Conservation (phyloP, 2,329 filamentous ascomycete genomes). For the Lecanoromycetidae sp. region DNA sequence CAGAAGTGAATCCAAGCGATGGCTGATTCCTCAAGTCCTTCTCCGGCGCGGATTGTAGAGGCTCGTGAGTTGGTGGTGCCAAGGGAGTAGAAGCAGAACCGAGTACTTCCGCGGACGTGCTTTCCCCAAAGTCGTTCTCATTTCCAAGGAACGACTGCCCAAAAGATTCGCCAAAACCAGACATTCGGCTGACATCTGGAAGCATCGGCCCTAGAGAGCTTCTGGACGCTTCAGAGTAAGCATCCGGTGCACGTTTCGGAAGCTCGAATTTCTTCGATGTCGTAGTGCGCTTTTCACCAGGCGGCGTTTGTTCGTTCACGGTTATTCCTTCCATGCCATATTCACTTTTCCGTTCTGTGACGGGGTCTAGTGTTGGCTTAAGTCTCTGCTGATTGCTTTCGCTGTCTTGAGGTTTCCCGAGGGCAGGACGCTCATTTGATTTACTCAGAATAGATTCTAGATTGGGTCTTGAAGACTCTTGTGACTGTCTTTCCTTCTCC, state of each 20-base stretch:
- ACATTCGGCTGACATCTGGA: constrained; percentile 34
- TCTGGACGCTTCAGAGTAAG: constrained; percentile 2
- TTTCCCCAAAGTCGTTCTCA: not conserved
- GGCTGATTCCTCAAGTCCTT: constrained; percentile 37
- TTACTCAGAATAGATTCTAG: constrained; percentile 37
- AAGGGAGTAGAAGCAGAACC: not conserved
- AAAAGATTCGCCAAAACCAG: constrained; percentile 31
- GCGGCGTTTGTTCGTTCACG: not conserved
- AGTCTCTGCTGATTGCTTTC: constrained; percentile 28
- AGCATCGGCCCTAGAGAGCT: constrained; percentile 22
- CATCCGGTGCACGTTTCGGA: constrained; percentile 4
- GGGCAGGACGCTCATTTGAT: constrained; percentile 13
- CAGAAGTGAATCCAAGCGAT: constrained; percentile 45
- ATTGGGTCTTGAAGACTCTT: constrained; percentile 47
- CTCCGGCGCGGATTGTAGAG: not conserved
- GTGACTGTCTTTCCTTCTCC: constrained; percentile 42
- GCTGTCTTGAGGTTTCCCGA: constrained; percentile 27
- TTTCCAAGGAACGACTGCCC: constrained; percentile 24
- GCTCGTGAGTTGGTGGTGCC: constrained; percentile 12
- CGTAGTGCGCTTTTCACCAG: constrained; percentile 6
- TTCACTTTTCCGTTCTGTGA: constrained; percentile 48
- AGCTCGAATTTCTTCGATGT: constrained; percentile 15
- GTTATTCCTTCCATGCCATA: constrained; percentile 40
- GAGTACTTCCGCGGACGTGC: not conserved
- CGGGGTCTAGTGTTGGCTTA: constrained; percentile 38